Evolutionary conservation across 1,284 basidiomycete genomes (phyloP).

Genomic region (Pseudozyma sp.): DNA sequence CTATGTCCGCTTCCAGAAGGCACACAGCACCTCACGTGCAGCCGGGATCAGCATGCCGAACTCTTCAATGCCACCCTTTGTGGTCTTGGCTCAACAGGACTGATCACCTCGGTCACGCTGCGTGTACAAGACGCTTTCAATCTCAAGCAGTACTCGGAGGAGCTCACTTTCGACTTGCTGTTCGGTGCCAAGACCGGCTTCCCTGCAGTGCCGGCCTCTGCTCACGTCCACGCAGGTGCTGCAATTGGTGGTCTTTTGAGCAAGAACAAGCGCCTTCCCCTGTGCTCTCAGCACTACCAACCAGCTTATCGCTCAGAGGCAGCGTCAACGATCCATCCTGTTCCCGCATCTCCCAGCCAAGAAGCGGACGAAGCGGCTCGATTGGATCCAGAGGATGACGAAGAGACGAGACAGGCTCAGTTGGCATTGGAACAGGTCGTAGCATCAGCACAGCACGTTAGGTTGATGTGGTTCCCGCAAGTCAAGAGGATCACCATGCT

Average conservation of each 20-base stretch:
- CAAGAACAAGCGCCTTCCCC: slow-evolving; percentile 50
- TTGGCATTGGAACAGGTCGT: slow-evolving; percentile 70
- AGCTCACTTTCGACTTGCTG: slow-evolving; percentile 75
- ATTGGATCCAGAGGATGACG: slow-evolving; percentile 47
- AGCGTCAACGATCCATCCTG: slow-evolving; percentile 45
- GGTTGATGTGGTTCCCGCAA: slow-evolving; percentile 96
- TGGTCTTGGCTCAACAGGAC: slow-evolving; percentile 90
- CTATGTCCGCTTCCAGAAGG: slow-evolving; percentile 72
- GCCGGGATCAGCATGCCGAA: slow-evolving; percentile 76
- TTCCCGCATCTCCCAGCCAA: slow-evolving; percentile 18
- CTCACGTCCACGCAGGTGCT: slow-evolving; percentile 25
- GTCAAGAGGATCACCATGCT: slow-evolving; percentile 80
- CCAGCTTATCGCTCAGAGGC: slow-evolving; percentile 28
- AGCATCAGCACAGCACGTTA: slow-evolving; percentile 80
- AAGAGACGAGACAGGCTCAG: slow-evolving; percentile 72
- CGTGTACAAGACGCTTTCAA: slow-evolving; percentile 85
- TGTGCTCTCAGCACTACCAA: slow-evolving; percentile 28
- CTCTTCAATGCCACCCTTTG: slow-evolving; percentile 93
- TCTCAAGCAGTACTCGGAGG: slow-evolving; percentile 81
- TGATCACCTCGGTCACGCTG: slow-evolving; percentile 84
- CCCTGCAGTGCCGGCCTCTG: slow-evolving; percentile 21
- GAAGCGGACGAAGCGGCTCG: slow-evolving; percentile 31
- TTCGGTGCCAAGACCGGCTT: slow-evolving; percentile 70
- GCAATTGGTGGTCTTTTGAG: slow-evolving; percentile 56
- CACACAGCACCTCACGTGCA: slow-evolving; percentile 78